Evolutionary conservation across 768 basidiomycete species (phyloP).

Genomic region (Macrocybe gigantea): DNA sequence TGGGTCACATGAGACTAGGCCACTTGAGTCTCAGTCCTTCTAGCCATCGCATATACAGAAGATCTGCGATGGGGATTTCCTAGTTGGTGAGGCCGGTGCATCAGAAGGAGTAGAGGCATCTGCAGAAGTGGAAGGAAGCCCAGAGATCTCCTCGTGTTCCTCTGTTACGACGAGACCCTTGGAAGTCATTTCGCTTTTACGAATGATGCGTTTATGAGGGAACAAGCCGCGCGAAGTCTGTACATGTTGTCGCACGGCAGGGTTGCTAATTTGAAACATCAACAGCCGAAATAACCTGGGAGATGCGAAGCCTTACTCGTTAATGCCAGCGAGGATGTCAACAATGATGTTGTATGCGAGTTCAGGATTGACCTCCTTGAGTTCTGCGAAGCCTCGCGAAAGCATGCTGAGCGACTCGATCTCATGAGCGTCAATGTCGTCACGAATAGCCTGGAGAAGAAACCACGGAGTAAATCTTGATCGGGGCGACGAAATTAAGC

Average conservation of each 20-base stretch:
- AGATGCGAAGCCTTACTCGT: slow-evolving; percentile 58
- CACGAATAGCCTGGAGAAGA: slow-evolving; percentile 51
- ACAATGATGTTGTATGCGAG: slow-evolving; percentile 85
- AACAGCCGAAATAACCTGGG: slow-evolving; percentile 4
- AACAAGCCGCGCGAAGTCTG: slow-evolving; percentile 77
- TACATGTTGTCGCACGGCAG: slow-evolving; percentile 75
- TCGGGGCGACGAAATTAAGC: neutral
- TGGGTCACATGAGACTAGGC: slow-evolving; percentile 62
- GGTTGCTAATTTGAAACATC: slow-evolving; percentile 44
- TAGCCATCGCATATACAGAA: slow-evolving; percentile 96
- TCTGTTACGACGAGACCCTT: slow-evolving; percentile 82
- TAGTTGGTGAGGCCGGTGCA: slow-evolving; percentile 29
- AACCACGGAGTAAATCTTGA: neutral
- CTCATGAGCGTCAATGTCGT: slow-evolving; percentile 85
- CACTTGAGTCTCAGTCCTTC: slow-evolving; percentile 89
- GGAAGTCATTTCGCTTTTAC: slow-evolving; percentile 81
- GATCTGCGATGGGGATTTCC: slow-evolving; percentile 87
- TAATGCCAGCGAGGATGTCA: slow-evolving; percentile 85
- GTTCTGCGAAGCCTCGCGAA: slow-evolving; percentile 81
- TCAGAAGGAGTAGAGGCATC: slow-evolving; percentile 25
- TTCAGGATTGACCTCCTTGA: slow-evolving; percentile 77
- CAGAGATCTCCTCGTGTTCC: slow-evolving; percentile 65
- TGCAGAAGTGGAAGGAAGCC: slow-evolving; percentile 35
- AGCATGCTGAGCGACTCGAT: slow-evolving; percentile 89
- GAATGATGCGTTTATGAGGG: slow-evolving; percentile 72